Evolutionary conservation across 805 yeast species (phyloP), one percentile per base, ranked within the genome.

Genomic region (Metschnikowia dekortorum): DNA sequence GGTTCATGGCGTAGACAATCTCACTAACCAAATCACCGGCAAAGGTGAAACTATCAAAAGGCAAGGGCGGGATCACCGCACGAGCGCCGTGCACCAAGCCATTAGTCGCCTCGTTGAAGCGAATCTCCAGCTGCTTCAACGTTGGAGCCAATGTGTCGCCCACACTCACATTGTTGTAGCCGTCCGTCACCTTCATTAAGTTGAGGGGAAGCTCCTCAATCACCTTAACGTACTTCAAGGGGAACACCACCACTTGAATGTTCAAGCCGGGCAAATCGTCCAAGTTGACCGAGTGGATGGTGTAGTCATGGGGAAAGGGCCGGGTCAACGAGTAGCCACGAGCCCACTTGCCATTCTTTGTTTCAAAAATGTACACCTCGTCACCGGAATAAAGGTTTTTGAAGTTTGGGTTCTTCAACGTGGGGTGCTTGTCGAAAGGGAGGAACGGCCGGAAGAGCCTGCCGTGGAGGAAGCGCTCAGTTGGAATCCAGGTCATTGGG

Each of bases 371-470:
- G 63, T 79, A 87, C 32, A 86, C 82, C 54, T 84, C 88, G 65
- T 88, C 95, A 34, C 96, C 96, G 18, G 84, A 84, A 60, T 81
- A 84, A 42, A 85, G 65, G 62, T 85, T 80, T 52, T 70, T 71
- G 65, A 74, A 77, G 53, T 72, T 62, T 2, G 62, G 67, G 51
- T 69, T 70, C 37, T 59, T 61, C 52, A 73, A 63, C 31, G 66
- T 63, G 4, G 76, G 75, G 52, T 68, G 71, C 52, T 70, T 72
- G 46, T 71, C 75, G 48, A 65, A 64, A 8, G 78, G 78, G 36
- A 72, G 61, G 57, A 73, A 73, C 4, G 76, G 69, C 50, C 64
- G 70, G 51, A 66, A 61, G 43, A 73, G 55, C 50, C 69, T 66
- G 14, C 76, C 78, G 44, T 65, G 64, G 31, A 71, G 60, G 49